These are phyloP conservation scores for Otatea glauca DNA, from an alignment of 176 grass and related monocot species.

Conservation along the genomic window DNA sequence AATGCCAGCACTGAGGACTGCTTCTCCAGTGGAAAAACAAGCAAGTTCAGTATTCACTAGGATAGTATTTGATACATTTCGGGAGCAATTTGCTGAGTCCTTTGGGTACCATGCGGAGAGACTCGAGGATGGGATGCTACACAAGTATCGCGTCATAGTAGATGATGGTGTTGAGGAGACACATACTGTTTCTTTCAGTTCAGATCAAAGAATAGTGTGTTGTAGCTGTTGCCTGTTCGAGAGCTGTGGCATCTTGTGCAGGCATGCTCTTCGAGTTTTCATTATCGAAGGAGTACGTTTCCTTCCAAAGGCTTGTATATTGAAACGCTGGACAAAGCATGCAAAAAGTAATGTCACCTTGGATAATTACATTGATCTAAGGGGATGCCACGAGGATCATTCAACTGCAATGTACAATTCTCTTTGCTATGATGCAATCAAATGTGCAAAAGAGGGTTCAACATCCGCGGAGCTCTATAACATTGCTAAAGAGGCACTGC, in stretches of 20 bases:
- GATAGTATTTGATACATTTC: slow-evolving; percentile 79
- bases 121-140: slow-evolving; percentile 64
- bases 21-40: slow-evolving; percentile 87
- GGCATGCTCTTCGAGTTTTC: slow-evolving; percentile 80
- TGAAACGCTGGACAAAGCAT: slow-evolving; percentile 97
- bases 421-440: slow-evolving; percentile 65
- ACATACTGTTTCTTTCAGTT: slow-evolving; percentile 66
- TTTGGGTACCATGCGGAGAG: slow-evolving; percentile 84
- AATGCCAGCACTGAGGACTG: slow-evolving; percentile 62
- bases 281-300: slow-evolving; percentile 70
- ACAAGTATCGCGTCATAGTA: slow-evolving; percentile 52
- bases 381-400: slow-evolving; percentile 57
- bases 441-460: slow-evolving; percentile 84
- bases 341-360: slow-evolving; percentile 61
- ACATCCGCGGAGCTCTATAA: slow-evolving; percentile 66
- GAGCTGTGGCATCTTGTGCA: slow-evolving; percentile 88
- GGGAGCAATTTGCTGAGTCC: slow-evolving; percentile 83
- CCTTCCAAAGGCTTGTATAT: slow-evolving; percentile 74
- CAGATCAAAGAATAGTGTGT: slow-evolving; percentile 52
- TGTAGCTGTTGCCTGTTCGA: slow-evolving; percentile 90
- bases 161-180: slow-evolving; percentile 60
- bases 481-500: slow-evolving; percentile 82
- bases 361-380: slow-evolving; percentile 73
- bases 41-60: slow-evolving; percentile 71
- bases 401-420: slow-evolving; percentile 59